Percentiles rank a stretch among this genome's conserved stretches.
Evolutionary conservation across 768 basidiomycete genomes (phyloP).

Genomic region (Suillus paluster): DNA sequence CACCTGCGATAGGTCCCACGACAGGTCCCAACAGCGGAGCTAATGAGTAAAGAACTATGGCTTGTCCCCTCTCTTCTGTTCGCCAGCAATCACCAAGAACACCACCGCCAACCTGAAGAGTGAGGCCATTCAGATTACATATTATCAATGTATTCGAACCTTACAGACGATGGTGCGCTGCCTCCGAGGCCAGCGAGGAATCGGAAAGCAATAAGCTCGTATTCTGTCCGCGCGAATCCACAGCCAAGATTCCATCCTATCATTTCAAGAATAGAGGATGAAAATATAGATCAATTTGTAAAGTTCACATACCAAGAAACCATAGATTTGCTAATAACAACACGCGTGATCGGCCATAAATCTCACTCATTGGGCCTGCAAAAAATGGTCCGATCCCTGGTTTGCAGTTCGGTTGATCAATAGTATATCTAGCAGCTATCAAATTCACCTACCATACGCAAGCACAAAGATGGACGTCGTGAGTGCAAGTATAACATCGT

Average conservation of each 20-base stretch:
- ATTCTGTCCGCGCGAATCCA: constrained; percentile 58
- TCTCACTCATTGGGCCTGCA: constrained; percentile 63
- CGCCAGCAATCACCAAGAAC: constrained; percentile 60
- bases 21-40: constrained; percentile 65
- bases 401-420: neutral
- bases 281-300: neutral
- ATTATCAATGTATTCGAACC: constrained; percentile 2
- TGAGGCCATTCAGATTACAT: no score
- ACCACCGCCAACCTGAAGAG: constrained; percentile 63
- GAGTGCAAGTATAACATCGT: constrained; percentile 50
- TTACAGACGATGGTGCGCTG: constrained; percentile 58
- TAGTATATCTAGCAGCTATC: constrained; percentile 47
- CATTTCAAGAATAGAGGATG: constrained; percentile 15
- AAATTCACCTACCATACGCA: constrained; percentile 42
- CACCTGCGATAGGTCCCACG: constrained; percentile 58
- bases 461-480: constrained; percentile 48
- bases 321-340: constrained; percentile 60
- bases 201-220: constrained; percentile 63
- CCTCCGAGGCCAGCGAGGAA: constrained; percentile 69
- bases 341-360: constrained; percentile 62
- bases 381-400: constrained; percentile 27
- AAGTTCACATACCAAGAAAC: constrained; percentile 49
- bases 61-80: constrained; percentile 60
- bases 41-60: constrained; percentile 61
- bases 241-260: constrained; percentile 60